Evolutionary conservation across 805 yeast species (phyloP), one percentile per base, ranked within the genome.

Genomic region (Ogataea henricii): DNA sequence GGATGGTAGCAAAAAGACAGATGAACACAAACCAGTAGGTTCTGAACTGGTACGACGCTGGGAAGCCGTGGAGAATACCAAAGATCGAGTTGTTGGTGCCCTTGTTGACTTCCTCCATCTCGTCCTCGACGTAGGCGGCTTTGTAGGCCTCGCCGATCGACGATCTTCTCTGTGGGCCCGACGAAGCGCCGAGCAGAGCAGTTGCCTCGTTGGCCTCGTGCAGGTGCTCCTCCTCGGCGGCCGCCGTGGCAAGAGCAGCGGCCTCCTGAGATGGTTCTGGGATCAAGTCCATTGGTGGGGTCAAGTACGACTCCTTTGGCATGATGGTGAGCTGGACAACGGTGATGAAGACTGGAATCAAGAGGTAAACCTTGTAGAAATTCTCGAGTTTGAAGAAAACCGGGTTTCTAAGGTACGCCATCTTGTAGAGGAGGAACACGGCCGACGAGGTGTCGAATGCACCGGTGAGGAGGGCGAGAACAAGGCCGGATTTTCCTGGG

Each of bases 381-480:
- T 64, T 64, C 45, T 60, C 67, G 45, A 79, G 54, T 6, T 70
- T 65, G 60, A 79, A 76, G 1, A 63, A 40, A 0, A 62, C 64
- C 3, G 64, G 54, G 13, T 70, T 55, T 13, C 51, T 56, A 38
- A 59, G 54, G 63, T 74, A 79, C 26, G 72, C 47, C 17, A 72
- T 55, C 44, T 72, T 72, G 65, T 78, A 79, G 40, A 77, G 40
- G 57, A 79, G 66, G 57, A 79, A 79, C 14, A 79, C 72, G 1
- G 83, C 82, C 7, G 80, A 74, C 2, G 82, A 77, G 8, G 83
- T 77, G 62, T 79, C 84, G 51, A 79, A 79, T 0, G 84, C 82
- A 14, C 84, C 83, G 1, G 83, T 78, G 47, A 79, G 60, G 36
- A 79, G 64, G 18, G 83, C 83, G 55, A 79, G 67, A 17, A 79